phyloP scores from a whole-genome alignment of 1,284 basidiomycete genomes.

The Sanguinoderma infundibulare region DNA sequence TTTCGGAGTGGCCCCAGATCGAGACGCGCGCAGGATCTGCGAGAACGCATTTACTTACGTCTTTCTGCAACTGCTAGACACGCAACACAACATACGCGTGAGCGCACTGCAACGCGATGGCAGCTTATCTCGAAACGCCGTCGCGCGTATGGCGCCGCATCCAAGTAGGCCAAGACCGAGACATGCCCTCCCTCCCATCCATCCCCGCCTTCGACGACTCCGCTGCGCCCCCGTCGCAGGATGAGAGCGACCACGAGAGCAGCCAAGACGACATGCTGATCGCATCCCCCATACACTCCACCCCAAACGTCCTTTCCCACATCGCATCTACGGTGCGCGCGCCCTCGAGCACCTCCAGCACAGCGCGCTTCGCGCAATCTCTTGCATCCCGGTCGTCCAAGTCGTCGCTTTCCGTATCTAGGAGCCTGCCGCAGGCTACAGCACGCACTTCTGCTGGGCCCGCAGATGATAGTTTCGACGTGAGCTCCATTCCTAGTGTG shows the following conservation, averaged over 20 bases:
- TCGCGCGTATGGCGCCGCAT: constrained; percentile 82
- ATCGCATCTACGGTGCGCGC: constrained; percentile 53
- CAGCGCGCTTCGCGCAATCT: constrained; percentile 74
- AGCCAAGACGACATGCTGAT: constrained; percentile 34
- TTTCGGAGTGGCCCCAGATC: neutral
- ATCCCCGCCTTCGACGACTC: constrained; percentile 72
- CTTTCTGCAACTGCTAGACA: neutral
- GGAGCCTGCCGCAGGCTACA: constrained; percentile 9
- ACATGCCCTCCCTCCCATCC: constrained; percentile 80
- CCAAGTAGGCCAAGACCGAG: constrained; percentile 65
- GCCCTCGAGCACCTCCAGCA: constrained; percentile 61
- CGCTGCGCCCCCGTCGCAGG: constrained; percentile 31
- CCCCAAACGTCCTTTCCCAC: constrained; percentile 55
- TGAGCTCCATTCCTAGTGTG: constrained; percentile 59
- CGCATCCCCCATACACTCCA: constrained; percentile 62
- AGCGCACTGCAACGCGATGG: constrained; percentile 23
- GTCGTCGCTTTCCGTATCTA: constrained; percentile 30
- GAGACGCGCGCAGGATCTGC: neutral
- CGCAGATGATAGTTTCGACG: constrained; percentile 56
- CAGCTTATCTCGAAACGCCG: constrained; percentile 68
- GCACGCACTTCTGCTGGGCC: constrained; percentile 4
- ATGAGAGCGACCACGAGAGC: constrained; percentile 21
- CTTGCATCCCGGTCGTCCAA: constrained; percentile 50
- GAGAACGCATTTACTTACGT: neutral
- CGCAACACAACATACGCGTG: neutral